phyloP scores from a whole-genome alignment of 208 protist genomes.

The Trypanosoma theileri region DNA sequence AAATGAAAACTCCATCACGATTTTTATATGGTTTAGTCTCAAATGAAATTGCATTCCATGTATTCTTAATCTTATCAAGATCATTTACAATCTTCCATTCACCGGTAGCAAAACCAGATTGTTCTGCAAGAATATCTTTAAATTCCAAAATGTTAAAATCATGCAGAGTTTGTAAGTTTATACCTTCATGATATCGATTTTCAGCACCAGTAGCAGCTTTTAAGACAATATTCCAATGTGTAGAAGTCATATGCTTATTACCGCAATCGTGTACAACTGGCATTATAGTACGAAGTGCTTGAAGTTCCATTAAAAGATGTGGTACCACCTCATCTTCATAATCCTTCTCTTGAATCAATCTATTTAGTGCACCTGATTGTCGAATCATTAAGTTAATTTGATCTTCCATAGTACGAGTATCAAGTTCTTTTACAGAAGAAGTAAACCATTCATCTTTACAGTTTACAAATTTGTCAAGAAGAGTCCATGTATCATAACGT shows the following conservation, averaged over 20 bases:
- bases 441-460: conserved; percentile 86
- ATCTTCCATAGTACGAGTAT: conserved; percentile 83
- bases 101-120: conserved; percentile 90
- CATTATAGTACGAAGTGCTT: conserved; percentile 77
- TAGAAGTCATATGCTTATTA: conserved; percentile 89
- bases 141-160: conserved; percentile 81
- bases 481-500: conserved; percentile 79
- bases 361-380: conserved; percentile 60
- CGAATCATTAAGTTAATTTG: conserved; percentile 80
- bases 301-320: conserved; percentile 79
- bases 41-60: conserved; percentile 83
- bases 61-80: conserved; percentile 83
- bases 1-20: conserved; percentile 87
- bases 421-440: conserved; percentile 75
- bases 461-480: conserved; percentile 83
- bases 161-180: conserved; percentile 79
- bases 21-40: conserved; percentile 85
- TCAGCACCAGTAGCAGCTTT: conserved; percentile 79
- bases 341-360: conserved; percentile 72
- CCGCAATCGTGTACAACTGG: conserved; percentile 90
- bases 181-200: conserved; percentile 86
- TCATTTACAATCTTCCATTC: conserved; percentile 93
- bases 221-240: conserved; percentile 93
- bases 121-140: conserved; percentile 87
- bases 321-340: conserved; percentile 85